Evolutionary conservation across 257 asterid genomes (phyloP).

Genomic region (Ilex aquifolium): DNA sequence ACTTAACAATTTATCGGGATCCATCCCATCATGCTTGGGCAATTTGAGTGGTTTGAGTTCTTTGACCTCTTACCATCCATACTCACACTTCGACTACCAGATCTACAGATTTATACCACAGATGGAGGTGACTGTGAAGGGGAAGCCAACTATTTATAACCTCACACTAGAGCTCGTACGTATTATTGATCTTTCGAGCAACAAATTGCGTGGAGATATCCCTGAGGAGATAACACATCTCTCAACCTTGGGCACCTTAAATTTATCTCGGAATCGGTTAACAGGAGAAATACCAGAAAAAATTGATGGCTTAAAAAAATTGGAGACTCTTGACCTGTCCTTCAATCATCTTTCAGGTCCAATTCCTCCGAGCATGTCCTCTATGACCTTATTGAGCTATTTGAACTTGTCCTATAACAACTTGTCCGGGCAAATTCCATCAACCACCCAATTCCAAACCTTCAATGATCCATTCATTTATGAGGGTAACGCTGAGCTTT

Average conservation of each 20-base stretch:
- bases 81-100: neutral
- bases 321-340: slow-evolving; percentile 29
- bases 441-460: slow-evolving; percentile 16
- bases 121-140: slow-evolving; percentile 15
- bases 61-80: neutral
- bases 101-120: slow-evolving; percentile 3
- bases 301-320: slow-evolving; percentile 10
- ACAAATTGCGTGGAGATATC: slow-evolving; percentile 10
- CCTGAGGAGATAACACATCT: slow-evolving; percentile 14
- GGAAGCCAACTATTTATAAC: slow-evolving; percentile 3
- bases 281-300: slow-evolving; percentile 25
- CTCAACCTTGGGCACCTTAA: slow-evolving; percentile 11
- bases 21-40: no score
- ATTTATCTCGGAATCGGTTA: slow-evolving; percentile 27
- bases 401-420: slow-evolving; percentile 19
- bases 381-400: neutral
- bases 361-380: slow-evolving; percentile 1
- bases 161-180: slow-evolving; percentile 7
- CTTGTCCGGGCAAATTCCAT: slow-evolving; percentile 24
- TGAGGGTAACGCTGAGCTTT: slow-evolving; percentile 17
- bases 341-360: slow-evolving; percentile 10
- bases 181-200: slow-evolving; percentile 20
- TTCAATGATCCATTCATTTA: slow-evolving; percentile 18
- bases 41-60: neutral
- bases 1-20: slow-evolving; percentile 9